A percentile compares a stretch with the other conserved stretches of the same genome.
phyloP scores from a whole-genome alignment of 2,329 filamentous ascomycete species.

The Colletotrichum neosansevieriae region DNA sequence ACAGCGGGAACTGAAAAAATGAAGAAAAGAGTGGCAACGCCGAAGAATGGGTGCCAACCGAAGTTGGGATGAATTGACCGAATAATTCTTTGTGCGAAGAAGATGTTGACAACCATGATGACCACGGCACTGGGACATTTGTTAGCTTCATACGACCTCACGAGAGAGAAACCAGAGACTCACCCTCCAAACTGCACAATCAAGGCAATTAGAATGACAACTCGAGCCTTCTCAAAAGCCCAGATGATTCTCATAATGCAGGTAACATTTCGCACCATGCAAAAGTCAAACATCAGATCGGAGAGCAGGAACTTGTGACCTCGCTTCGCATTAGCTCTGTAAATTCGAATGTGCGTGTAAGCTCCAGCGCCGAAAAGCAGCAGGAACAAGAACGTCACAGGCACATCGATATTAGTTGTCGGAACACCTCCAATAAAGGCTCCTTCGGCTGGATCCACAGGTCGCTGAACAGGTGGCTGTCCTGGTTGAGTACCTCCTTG shows the following conservation, averaged over 20 bases:
- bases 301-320: constrained; percentile 55
- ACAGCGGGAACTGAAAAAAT: constrained; percentile 46
- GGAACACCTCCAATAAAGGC: constrained; percentile 34
- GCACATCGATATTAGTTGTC: constrained; percentile 42
- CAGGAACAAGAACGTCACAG: constrained; percentile 45
- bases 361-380: constrained; percentile 44
- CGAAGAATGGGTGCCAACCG: constrained; percentile 50
- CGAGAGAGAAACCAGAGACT: constrained; percentile 1
- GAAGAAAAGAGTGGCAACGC: constrained; percentile 43
- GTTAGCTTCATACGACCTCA: constrained; percentile 39
- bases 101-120: constrained; percentile 52
- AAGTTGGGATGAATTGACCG: constrained; percentile 52
- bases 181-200: constrained; percentile 53
- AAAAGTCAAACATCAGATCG: constrained; percentile 53
- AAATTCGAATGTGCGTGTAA: constrained; percentile 45
- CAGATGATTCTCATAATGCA: constrained; percentile 52
- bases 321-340: constrained; percentile 47
- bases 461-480: constrained; percentile 5
- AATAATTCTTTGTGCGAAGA: constrained; percentile 54
- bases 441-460: constrained; percentile 30
- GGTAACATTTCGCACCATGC: constrained; percentile 50
- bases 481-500: constrained; percentile 6
- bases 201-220: constrained; percentile 50
- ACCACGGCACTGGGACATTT: constrained; percentile 53
- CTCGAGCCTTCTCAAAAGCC: constrained; percentile 45